A percentile compares a stretch with the other conserved stretches of the same genome.
These are phyloP conservation scores for Decorospora gaudefroyi DNA, from an alignment of 2,329 filamentous ascomycete species.

Conservation along the genomic window DNA sequence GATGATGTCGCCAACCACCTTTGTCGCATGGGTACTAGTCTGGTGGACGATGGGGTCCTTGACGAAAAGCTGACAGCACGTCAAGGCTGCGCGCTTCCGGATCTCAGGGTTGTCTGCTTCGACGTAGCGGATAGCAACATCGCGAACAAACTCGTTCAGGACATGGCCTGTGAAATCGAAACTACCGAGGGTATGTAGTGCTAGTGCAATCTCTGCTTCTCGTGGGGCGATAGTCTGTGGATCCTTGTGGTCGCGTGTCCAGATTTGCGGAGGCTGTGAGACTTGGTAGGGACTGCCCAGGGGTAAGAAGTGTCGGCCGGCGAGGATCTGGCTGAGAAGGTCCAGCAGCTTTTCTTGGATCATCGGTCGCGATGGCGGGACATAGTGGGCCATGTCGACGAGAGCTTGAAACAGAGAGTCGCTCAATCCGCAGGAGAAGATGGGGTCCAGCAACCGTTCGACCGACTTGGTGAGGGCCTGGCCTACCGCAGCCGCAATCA, in stretches of 20 bases:
- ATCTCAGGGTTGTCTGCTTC: slow-evolving; percentile 95
- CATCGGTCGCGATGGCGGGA: slow-evolving; percentile 86
- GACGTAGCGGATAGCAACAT: slow-evolving; percentile 97
- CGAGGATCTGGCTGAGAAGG: slow-evolving; percentile 91
- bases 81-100: slow-evolving; percentile 89
- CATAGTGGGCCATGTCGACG: slow-evolving; percentile 98
- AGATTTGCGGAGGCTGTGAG: slow-evolving; percentile 78
- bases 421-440: slow-evolving; percentile 94
- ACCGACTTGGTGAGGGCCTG: slow-evolving; percentile 98
- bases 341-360: slow-evolving; percentile 94
- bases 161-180: slow-evolving; percentile 92
- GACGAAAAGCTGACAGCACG: slow-evolving; percentile 96
- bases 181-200: slow-evolving; percentile 92
- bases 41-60: slow-evolving; percentile 97
- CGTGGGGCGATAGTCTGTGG: slow-evolving; percentile 76
- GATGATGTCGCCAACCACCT: slow-evolving; percentile 97
- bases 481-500: slow-evolving; percentile 90
- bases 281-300: slow-evolving; percentile 88
- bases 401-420: slow-evolving; percentile 92
- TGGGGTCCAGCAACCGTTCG: slow-evolving; percentile 90
- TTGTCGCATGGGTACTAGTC: slow-evolving; percentile 93
- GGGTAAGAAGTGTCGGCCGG: slow-evolving; percentile 87
- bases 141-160: slow-evolving; percentile 96
- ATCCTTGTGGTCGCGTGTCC: slow-evolving; percentile 85
- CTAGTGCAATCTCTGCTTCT: slow-evolving; percentile 87